Conservation (phyloP, 1,284 basidiomycete species). For the Trichosporon coremiiforme region DNA sequence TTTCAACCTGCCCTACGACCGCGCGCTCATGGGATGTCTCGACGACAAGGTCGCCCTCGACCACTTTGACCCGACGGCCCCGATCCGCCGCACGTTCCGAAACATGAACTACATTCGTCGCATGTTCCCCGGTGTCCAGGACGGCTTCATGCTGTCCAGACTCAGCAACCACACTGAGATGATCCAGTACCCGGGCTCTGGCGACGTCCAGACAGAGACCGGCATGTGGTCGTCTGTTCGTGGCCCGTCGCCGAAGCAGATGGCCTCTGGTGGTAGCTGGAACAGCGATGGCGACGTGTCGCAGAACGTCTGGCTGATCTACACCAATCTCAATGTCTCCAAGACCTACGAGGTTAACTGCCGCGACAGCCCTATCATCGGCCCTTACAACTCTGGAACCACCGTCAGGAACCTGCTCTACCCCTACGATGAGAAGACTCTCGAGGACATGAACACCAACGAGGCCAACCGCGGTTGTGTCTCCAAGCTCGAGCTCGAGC, state of each 20-base stretch:
- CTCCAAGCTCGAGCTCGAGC: constrained; percentile 65
- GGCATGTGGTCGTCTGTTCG: constrained; percentile 81
- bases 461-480: constrained; percentile 76
- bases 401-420: constrained; percentile 73
- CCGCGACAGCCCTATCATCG: constrained; percentile 66
- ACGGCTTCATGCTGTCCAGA: constrained; percentile 77
- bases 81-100: constrained; percentile 69
- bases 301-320: constrained; percentile 76
- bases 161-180: constrained; percentile 77
- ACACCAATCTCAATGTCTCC: constrained; percentile 78
- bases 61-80: constrained; percentile 87
- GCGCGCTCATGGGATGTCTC: constrained; percentile 72
- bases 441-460: constrained; percentile 64
- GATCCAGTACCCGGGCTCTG: constrained; percentile 79
- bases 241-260: constrained; percentile 62
- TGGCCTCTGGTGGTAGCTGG: constrained; percentile 56
- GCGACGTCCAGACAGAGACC: constrained; percentile 74
- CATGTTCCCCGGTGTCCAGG: constrained; percentile 72
- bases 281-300: constrained; percentile 56
- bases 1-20: constrained; percentile 82
- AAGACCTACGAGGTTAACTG: constrained; percentile 68
- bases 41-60: constrained; percentile 88
- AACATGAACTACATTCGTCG: constrained; percentile 72
- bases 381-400: constrained; percentile 68
- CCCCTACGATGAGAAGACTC: constrained; percentile 75